These are phyloP conservation scores for Acacia concinna DNA, from an alignment of 331 rosid species.

Conservation along the genomic window DNA sequence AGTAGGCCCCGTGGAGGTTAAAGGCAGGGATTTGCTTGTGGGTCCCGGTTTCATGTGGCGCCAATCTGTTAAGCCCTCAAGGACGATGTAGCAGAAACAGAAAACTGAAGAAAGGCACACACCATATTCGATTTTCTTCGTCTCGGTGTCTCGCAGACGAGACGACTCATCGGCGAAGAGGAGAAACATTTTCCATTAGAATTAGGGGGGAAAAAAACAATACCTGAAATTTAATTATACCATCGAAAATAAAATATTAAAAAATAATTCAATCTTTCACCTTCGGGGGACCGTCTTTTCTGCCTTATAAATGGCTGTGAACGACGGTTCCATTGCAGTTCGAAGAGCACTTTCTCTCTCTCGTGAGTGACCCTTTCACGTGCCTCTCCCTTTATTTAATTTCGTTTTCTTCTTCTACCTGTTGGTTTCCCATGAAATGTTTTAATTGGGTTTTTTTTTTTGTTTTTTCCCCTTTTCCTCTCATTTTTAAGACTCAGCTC, in stretches of 20 bases:
- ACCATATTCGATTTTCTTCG: not conserved
- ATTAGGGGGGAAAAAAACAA: not conserved
- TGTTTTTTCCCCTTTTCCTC: too few species aligned
- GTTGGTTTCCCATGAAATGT: constrained; percentile 45
- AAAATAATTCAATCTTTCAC: constrained; percentile 5
- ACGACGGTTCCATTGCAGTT: constrained; percentile 43
- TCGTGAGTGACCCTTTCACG: constrained; percentile 46
- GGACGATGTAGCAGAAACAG: not conserved
- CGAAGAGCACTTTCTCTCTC: not conserved
- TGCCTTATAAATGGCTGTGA: constrained; percentile 46
- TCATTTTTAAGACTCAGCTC: not conserved
- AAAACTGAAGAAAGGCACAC: not conserved
- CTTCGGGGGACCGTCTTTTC: constrained; percentile 15
- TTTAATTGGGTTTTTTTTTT: constrained; percentile 30
- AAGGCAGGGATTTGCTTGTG: constrained; percentile 11
- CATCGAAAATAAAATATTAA: not conserved
- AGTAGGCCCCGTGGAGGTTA: constrained; percentile 35
- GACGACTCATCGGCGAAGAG: not conserved
- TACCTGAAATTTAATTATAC: not conserved
- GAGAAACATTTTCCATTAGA: not conserved
- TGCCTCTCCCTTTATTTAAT: constrained; percentile 37
- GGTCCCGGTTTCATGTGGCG: constrained; percentile 50
- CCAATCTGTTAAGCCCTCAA: constrained; percentile 21
- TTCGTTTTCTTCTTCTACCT: constrained; percentile 12
- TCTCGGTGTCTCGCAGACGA: not conserved